phyloP scores from a whole-genome alignment of 1,284 basidiomycete species.

The Omphalotus olearius region DNA sequence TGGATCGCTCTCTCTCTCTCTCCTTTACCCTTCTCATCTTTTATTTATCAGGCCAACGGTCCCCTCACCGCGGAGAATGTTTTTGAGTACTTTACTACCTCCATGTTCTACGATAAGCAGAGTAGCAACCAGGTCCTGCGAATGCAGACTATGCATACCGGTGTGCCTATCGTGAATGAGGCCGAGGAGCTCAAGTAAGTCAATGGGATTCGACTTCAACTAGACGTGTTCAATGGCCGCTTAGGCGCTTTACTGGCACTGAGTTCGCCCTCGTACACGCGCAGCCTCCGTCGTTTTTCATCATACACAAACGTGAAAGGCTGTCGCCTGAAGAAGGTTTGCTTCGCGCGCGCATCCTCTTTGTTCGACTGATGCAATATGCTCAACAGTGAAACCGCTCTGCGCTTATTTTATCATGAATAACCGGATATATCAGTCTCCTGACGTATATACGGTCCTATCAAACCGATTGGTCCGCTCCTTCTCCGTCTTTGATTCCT shows the following conservation, averaged over 20 bases:
- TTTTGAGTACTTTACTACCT: constrained; percentile 81
- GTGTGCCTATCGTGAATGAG: constrained; percentile 65
- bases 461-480: constrained; percentile 72
- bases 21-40: constrained; percentile 1
- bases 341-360: constrained; percentile 19
- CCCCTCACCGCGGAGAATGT: constrained; percentile 72
- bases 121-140: constrained; percentile 85
- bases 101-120: constrained; percentile 88
- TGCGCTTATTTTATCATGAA: constrained; percentile 84
- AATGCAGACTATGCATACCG: constrained; percentile 85
- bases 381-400: constrained; percentile 57
- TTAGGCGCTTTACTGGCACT: constrained; percentile 48
- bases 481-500: neutral
- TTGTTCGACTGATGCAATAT: constrained; percentile 11
- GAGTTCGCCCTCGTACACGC: constrained; percentile 81
- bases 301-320: constrained; percentile 83
- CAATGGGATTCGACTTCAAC: neutral
- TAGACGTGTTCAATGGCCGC: neutral
- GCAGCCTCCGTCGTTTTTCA: constrained; percentile 72
- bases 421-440: constrained; percentile 82
- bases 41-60: constrained; percentile 55
- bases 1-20: constrained; percentile 11
- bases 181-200: constrained; percentile 75
- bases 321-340: constrained; percentile 76
- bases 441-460: constrained; percentile 76